Conservation (phyloP, 2,329 filamentous ascomycete genomes). For the Leptographium procerum region DNA sequence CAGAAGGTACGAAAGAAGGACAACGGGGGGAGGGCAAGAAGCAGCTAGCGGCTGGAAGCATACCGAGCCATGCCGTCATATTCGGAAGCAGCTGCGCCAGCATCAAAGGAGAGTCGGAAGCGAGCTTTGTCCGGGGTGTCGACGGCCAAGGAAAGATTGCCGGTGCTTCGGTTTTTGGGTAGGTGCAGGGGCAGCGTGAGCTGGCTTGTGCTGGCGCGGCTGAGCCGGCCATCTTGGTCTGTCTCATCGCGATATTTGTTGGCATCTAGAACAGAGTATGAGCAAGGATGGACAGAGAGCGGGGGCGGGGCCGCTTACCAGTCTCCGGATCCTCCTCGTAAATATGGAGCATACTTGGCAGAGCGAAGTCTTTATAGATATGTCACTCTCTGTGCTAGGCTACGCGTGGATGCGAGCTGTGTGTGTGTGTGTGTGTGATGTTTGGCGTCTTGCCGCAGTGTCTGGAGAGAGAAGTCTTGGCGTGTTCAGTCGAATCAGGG, state of each 20-base stretch:
- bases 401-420: background rate
- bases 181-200: constrained; percentile 37
- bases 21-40: background rate
- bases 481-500: background rate
- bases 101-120: constrained; percentile 69
- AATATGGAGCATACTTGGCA: constrained; percentile 33
- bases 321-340: constrained; percentile 30
- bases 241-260: constrained; percentile 23
- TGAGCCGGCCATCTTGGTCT: background rate
- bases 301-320: constrained; percentile 20
- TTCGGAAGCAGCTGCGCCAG: constrained; percentile 46
- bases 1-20: background rate
- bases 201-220: constrained; percentile 20
- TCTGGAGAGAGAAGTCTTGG: background rate
- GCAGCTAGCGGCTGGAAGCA: constrained; percentile 20
- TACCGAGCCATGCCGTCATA: constrained; percentile 67
- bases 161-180: constrained; percentile 56
- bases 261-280: constrained; percentile 22
- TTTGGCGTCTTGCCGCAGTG: background rate
- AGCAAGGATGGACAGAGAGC: background rate
- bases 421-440: background rate
- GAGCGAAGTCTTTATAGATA: constrained; percentile 3
- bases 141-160: constrained; percentile 40
- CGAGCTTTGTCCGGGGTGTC: constrained; percentile 46
- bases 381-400: background rate